Percentiles rank a stretch among this genome's conserved stretches.
phyloP scores from a whole-genome alignment of 2,329 filamentous ascomycete species.

The Sporothrix phasma region DNA sequence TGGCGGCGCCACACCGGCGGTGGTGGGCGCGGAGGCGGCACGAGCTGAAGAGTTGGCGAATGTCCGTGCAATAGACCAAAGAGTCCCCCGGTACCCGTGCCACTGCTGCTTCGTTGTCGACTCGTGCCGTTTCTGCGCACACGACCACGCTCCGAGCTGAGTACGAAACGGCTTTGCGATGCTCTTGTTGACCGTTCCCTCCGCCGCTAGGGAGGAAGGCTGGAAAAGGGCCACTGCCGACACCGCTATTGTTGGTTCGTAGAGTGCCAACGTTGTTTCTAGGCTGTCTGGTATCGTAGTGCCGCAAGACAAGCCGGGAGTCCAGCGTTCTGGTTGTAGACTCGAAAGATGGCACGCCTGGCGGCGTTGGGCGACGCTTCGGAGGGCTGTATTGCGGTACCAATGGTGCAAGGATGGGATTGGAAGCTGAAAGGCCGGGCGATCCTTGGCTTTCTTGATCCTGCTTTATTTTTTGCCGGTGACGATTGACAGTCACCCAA shows the following conservation, averaged over 20 bases:
- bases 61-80: neutral
- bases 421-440: neutral
- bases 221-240: neutral
- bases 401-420: slow-evolving; percentile 11
- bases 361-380: slow-evolving; percentile 16
- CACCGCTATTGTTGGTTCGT: neutral
- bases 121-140: neutral
- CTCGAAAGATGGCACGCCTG: slow-evolving; percentile 18
- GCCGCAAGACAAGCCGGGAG: slow-evolving; percentile 7
- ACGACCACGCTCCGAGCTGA: neutral
- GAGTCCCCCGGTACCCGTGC: neutral
- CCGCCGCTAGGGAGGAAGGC: neutral
- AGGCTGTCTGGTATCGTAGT: neutral
- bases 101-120: neutral
- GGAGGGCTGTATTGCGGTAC: slow-evolving; percentile 15
- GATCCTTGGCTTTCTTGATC: neutral
- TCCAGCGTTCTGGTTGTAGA: slow-evolving; percentile 4
- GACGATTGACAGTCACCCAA: neutral
- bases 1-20: slow-evolving; percentile 17
- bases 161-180: neutral
- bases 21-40: neutral
- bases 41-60: neutral
- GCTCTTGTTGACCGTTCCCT: neutral
- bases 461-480: neutral
- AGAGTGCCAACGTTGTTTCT: neutral